Percentiles rank a stretch among this genome's conserved stretches.
Conservation (phyloP, 371 early-diverging fungal genomes). For the Gilbertella persicaria region DNA sequence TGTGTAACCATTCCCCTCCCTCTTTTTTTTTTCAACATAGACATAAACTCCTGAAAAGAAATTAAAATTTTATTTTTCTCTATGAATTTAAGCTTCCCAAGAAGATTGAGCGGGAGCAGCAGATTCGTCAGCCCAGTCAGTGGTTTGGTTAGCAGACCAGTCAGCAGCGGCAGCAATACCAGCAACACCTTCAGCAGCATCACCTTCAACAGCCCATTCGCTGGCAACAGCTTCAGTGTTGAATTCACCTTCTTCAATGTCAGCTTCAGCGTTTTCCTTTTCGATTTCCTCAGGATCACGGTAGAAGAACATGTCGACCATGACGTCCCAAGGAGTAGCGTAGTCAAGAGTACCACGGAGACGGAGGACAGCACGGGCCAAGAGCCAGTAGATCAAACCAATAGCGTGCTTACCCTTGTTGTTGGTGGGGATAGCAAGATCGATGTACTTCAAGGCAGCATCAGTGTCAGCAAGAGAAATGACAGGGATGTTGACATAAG, state of each 20-base stretch:
- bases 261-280: constrained; percentile 54
- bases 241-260: constrained; percentile 31
- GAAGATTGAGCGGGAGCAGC: constrained; percentile 32
- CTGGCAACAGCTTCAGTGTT: constrained; percentile 22
- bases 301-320: constrained; percentile 99
- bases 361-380: constrained; percentile 97
- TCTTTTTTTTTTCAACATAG: no score
- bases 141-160: constrained; percentile 29
- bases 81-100: constrained; percentile 36
- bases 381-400: constrained; percentile 96
- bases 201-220: constrained; percentile 42
- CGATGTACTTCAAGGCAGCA: constrained; percentile 92
- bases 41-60: constrained; percentile 1
- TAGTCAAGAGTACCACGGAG: constrained; percentile 94
- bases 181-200: constrained; percentile 36
- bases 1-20: no score
- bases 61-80: not conserved
- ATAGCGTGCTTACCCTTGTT: constrained; percentile 98
- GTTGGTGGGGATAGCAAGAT: constrained; percentile 99
- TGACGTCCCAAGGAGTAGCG: constrained; percentile 86
- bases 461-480: constrained; percentile 99
- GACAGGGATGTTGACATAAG: constrained; percentile 99
- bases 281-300: constrained; percentile 91
- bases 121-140: constrained; percentile 40
- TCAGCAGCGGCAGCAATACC: constrained; percentile 42